These are phyloP conservation scores for Boletus subcaerulescens DNA, from an alignment of 768 basidiomycete species.

Conservation along the genomic window DNA sequence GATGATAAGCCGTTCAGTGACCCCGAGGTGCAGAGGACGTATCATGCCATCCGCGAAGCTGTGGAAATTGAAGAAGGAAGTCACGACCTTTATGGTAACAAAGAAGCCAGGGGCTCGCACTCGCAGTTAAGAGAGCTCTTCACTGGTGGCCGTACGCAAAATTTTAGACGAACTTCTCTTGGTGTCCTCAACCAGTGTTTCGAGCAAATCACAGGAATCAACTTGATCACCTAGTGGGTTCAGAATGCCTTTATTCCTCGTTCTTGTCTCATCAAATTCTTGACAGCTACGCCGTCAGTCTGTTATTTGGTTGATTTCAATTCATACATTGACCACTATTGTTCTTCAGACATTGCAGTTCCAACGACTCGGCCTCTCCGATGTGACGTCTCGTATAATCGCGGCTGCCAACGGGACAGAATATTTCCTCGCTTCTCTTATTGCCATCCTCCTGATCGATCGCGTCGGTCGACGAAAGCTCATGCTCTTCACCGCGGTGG, in stretches of 20 bases:
- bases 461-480: constrained; percentile 68
- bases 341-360: constrained; percentile 47
- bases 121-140: constrained; percentile 50
- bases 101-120: neutral
- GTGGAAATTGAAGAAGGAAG: constrained; percentile 40
- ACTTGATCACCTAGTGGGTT: constrained; percentile 60
- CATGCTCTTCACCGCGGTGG: constrained; percentile 67
- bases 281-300: constrained; percentile 33
- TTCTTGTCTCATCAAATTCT: constrained; percentile 16
- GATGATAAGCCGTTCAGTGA: constrained; percentile 51
- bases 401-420: constrained; percentile 70
- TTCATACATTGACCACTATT: neutral
- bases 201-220: constrained; percentile 69
- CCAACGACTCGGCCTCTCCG: constrained; percentile 55
- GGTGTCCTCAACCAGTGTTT: constrained; percentile 62
- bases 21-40: constrained; percentile 46
- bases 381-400: constrained; percentile 57
- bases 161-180: constrained; percentile 55
- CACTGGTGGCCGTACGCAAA: constrained; percentile 53
- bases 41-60: constrained; percentile 52
- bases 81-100: neutral
- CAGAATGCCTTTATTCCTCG: constrained; percentile 8
- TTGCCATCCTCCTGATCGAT: constrained; percentile 72
- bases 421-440: constrained; percentile 67
- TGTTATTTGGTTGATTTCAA: neutral